Evolutionary conservation across 1,284 basidiomycete species (phyloP), one percentile per base, ranked within the genome.

Genomic region (Porodaedalea pini): DNA sequence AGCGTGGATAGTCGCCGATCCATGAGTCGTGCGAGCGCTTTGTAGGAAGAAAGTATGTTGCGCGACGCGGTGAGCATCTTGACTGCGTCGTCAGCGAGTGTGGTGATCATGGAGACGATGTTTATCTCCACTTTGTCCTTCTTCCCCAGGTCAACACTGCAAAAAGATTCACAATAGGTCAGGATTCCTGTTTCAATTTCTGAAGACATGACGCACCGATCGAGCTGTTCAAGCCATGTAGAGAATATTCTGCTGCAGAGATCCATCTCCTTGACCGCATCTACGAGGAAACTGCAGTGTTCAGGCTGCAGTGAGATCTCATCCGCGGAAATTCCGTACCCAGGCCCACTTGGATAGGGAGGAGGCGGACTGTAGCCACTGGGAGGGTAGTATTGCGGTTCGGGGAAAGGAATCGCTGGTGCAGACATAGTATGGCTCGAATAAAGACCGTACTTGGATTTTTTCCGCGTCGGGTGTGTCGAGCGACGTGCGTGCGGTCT

Each of bases 221-320:
- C 36, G 4, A 49, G 11, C 36, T 56, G 43, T 40, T 56, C 54
- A n/a, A 56, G 44, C 54, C 45, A 56, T 4, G 32, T 49, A n/a
- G 54, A 56, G 21, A 56, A 56, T 37, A 56, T 39, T 6, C 36
- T 45, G 13, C 29, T 27, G 25, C 54, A 56, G 34, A 48, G n/a
- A 4, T 39, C 44, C 36, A 56, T 49, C 23, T 56, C 54, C 19
- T 49, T 56, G 15, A 56, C 54, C 25, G 54, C 54, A 27, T 49
- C 36, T 5, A 56, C 32, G 27, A 49, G 54, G 7, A 49, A 47
- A 2, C 37, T 45, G 54, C 54, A 56, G 21, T 49, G 34, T 7
- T 39, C 31, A 11, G 47, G 54, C 13, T 56, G 43, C 2, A 56
- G 19, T 19, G 43, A 49, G 34, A 56, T 49, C 15, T 56, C 45